Conservation (phyloP, 805 yeast genomes). For the Maudiozyma turicensis region DNA sequence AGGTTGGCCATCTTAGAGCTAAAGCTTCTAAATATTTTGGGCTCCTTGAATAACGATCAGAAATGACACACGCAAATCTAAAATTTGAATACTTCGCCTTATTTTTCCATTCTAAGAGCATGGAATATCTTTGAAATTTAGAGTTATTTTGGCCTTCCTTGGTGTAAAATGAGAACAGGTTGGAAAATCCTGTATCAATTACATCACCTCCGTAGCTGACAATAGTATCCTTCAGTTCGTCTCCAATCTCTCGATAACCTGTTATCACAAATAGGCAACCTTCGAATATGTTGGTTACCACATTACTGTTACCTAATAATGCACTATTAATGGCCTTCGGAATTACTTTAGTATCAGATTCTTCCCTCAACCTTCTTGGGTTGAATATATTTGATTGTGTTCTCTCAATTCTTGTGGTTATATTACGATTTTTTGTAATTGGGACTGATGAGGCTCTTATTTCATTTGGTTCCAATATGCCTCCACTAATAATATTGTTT, state of each 20-base stretch:
- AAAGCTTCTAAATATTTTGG: constrained; percentile 68
- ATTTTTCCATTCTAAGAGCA: constrained; percentile 10
- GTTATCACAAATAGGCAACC: constrained; percentile 35
- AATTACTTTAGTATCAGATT: neutral
- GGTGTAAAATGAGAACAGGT: constrained; percentile 10
- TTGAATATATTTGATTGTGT: no score
- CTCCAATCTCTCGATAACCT: constrained; percentile 25
- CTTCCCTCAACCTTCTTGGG: no score
- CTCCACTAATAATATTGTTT: no score
- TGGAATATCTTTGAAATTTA: neutral
- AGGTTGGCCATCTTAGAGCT: constrained; percentile 79
- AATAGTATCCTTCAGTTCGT: constrained; percentile 30
- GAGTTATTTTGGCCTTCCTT: neutral
- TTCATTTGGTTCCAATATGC: no score
- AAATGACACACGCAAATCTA: constrained; percentile 57
- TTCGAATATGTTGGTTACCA: constrained; percentile 17
- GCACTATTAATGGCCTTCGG: neutral
- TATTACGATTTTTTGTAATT: no score
- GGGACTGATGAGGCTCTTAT: no score
- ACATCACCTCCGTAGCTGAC: constrained; percentile 36
- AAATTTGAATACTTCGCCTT: constrained; percentile 13
- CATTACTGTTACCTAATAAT: neutral
- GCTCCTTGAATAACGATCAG: constrained; percentile 52
- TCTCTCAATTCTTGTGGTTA: no score
- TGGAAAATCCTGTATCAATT: constrained; percentile 29